Conservation (phyloP, 352 stramenopile species). For the Globisporangium recalcitrans region DNA sequence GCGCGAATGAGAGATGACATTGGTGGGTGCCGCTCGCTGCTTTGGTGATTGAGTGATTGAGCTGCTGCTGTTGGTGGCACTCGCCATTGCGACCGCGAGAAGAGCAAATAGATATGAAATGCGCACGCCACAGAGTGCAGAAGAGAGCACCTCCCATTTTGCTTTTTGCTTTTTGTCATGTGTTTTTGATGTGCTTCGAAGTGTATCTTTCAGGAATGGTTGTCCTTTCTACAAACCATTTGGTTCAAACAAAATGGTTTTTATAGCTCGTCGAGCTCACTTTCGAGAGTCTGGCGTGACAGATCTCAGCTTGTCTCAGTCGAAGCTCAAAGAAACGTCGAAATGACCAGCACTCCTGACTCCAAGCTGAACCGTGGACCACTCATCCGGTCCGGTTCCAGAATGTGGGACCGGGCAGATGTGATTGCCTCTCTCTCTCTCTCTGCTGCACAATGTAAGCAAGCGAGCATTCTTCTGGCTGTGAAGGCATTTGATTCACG, state of each 20-base stretch:
- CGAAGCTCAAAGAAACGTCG: slow-evolving; percentile 11
- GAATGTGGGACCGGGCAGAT: not conserved
- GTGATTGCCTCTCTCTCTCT: slow-evolving; percentile 1
- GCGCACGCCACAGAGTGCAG: not conserved
- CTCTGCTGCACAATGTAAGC: slow-evolving; percentile 2
- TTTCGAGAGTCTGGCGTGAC: not conserved
- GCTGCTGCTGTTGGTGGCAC: not conserved
- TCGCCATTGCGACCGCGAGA: not conserved
- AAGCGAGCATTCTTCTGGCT: slow-evolving; percentile 1
- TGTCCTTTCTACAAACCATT: not conserved
- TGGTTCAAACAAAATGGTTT: not conserved
- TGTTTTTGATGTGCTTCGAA: not conserved
- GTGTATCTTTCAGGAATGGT: not conserved
- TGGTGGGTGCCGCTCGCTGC: slow-evolving; percentile 5
- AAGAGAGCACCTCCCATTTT: slow-evolving; percentile 1
- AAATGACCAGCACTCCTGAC: slow-evolving; percentile 1
- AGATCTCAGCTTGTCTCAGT: not conserved
- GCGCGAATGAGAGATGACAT: not conserved
- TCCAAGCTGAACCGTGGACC: slow-evolving; percentile 7
- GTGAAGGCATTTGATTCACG: slow-evolving; percentile 3
- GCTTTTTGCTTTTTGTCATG: not conserved
- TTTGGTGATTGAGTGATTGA: not conserved
- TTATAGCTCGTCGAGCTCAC: not conserved
- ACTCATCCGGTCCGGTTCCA: not conserved
- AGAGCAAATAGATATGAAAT: slow-evolving; percentile 5